These are phyloP conservation scores for Coniferiporia sulphurascens DNA, from an alignment of 1,284 basidiomycete species.

Conservation along the genomic window DNA sequence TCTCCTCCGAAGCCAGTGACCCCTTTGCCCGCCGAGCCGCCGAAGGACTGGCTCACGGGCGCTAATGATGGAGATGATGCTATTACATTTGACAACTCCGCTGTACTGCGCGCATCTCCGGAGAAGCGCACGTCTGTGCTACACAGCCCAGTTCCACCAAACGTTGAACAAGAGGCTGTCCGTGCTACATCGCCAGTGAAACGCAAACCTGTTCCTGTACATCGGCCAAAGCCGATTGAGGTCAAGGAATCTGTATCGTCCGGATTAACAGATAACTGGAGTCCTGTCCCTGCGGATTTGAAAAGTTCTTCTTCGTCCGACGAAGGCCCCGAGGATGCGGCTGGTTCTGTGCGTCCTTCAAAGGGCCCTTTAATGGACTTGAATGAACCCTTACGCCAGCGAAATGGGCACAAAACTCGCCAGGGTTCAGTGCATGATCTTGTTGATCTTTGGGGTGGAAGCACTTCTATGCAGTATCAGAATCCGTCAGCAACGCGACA, in stretches of 20 bases:
- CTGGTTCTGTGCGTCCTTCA: constrained; percentile 23
- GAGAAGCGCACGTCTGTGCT: constrained; percentile 16
- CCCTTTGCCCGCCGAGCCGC: constrained; percentile 26
- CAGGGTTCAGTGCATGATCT: constrained; percentile 78
- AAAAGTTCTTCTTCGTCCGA: constrained; percentile 47
- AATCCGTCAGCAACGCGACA: constrained; percentile 9
- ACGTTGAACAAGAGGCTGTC: constrained; percentile 3
- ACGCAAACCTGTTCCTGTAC: constrained; percentile 6
- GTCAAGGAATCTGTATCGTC: neutral
- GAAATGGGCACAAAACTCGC: constrained; percentile 39
- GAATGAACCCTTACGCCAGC: constrained; percentile 18
- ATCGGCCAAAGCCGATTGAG: constrained; percentile 5
- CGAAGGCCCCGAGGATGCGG: constrained; percentile 57
- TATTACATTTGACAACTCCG: constrained; percentile 20
- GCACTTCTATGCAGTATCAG: constrained; percentile 29
- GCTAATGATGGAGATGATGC: constrained; percentile 38
- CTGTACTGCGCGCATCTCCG: constrained; percentile 25
- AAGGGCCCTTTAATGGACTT: neutral
- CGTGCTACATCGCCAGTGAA: constrained; percentile 4
- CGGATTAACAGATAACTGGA: constrained; percentile 11
- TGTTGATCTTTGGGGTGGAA: constrained; percentile 69
- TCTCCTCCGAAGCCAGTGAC: constrained; percentile 18
- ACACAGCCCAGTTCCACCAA: constrained; percentile 7
- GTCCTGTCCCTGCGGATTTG: constrained; percentile 13
- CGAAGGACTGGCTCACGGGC: constrained; percentile 69